Conservation (phyloP, 2,329 filamentous ascomycete species). For the Penicillium sp. region DNA sequence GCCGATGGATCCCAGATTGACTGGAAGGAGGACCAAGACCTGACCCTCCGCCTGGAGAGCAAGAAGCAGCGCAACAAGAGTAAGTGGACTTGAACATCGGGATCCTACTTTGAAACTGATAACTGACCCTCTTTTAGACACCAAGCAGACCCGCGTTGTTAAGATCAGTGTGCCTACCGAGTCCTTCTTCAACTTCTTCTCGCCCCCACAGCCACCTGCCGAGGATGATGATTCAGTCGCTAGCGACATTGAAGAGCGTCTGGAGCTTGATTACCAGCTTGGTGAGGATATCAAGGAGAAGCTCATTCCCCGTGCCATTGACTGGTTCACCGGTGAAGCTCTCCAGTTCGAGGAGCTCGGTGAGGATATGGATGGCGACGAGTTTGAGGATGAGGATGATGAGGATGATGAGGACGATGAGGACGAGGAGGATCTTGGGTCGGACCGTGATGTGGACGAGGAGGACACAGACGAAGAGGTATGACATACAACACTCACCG, state of each 20-base stretch:
- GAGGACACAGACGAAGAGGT: constrained; percentile 62
- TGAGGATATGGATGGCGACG: constrained; percentile 77
- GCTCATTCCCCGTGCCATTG: constrained; percentile 94
- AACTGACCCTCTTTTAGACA: constrained; percentile 60
- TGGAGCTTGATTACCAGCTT: constrained; percentile 94
- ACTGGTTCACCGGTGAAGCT: constrained; percentile 99
- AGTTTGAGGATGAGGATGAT: constrained; percentile 86
- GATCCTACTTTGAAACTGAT: neutral
- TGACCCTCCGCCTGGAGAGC: constrained; percentile 92
- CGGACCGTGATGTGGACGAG: constrained; percentile 53
- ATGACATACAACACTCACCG: constrained; percentile 15
- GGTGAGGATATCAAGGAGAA: constrained; percentile 99
- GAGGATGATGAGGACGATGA: constrained; percentile 88
- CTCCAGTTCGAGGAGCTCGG: constrained; percentile 93
- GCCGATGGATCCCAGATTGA: constrained; percentile 97
- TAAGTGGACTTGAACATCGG: constrained; percentile 49
- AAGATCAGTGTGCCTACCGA: constrained; percentile 99
- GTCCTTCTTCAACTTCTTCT: constrained; percentile 99
- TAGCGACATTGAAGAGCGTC: constrained; percentile 91
- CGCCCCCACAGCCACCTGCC: constrained; percentile 80
- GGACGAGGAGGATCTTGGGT: constrained; percentile 73
- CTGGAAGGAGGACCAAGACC: constrained; percentile 89
- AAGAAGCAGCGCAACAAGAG: constrained; percentile 99
- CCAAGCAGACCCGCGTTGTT: constrained; percentile 97
- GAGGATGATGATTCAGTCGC: constrained; percentile 68